These are phyloP conservation scores for Wallacemonas rigidus DNA, from an alignment of 208 protist species.

Conservation along the genomic window DNA sequence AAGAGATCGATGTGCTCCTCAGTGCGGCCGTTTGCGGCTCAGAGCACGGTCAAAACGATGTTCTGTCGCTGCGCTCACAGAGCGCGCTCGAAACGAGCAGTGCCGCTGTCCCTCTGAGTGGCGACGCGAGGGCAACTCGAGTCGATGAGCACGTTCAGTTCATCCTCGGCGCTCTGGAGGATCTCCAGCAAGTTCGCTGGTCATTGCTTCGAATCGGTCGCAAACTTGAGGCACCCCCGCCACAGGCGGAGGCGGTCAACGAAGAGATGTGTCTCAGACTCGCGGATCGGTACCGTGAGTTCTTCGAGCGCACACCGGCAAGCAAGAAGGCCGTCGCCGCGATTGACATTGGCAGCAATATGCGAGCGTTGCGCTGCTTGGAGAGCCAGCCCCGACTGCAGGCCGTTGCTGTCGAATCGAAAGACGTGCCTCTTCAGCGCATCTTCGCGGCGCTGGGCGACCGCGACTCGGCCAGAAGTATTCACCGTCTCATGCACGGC, in stretches of 20 bases:
- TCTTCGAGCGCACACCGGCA: constrained; percentile 49
- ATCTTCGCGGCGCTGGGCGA: constrained; percentile 84
- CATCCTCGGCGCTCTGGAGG: constrained; percentile 68
- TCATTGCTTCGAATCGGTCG: constrained; percentile 35
- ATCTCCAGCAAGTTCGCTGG: constrained; percentile 69
- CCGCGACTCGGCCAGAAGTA: constrained; percentile 71
- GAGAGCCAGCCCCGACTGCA: constrained; percentile 55
- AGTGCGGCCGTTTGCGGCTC: constrained; percentile 22
- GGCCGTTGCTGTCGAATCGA: constrained; percentile 19
- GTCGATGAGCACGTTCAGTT: constrained; percentile 77
- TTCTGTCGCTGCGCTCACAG: constrained; percentile 50
- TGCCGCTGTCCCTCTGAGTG: background rate
- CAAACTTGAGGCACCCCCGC: constrained; percentile 3
- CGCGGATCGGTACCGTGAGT: constrained; percentile 36
- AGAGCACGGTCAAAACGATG: constrained; percentile 6
- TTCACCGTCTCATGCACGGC: constrained; percentile 51
- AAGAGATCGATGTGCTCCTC: constrained; percentile 55
- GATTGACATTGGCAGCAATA: constrained; percentile 69
- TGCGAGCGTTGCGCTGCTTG: constrained; percentile 75
- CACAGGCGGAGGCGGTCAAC: background rate
- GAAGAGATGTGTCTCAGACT: constrained; percentile 32
- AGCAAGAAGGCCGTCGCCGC: constrained; percentile 43
- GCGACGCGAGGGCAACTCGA: constrained; percentile 17
- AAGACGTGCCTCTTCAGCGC: constrained; percentile 59
- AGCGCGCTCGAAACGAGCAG: constrained; percentile 23